phyloP scores from a whole-genome alignment of 2,329 filamentous ascomycete species.

The Aureobasidium namibiae region DNA sequence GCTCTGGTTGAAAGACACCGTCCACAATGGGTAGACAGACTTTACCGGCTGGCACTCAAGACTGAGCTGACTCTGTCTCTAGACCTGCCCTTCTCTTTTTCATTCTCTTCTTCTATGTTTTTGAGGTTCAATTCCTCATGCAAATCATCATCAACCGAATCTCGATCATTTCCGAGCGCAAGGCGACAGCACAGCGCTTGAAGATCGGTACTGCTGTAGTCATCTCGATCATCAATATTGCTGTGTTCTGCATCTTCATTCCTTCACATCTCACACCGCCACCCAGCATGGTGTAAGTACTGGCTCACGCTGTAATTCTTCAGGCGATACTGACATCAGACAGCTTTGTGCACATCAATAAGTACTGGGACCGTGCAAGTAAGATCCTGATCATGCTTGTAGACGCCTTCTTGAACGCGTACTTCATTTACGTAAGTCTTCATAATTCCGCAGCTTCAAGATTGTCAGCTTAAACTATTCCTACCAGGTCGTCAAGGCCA shows the following conservation, averaged over 20 bases:
- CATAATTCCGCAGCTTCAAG: too few species aligned
- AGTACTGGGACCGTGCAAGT: constrained; percentile 31
- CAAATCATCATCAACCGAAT: constrained; percentile 32
- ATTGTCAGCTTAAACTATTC: too few species aligned
- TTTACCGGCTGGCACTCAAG: background rate
- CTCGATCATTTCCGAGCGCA: constrained; percentile 22
- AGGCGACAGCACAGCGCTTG: constrained; percentile 21
- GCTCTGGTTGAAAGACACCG: constrained; percentile 22
- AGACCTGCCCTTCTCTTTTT: constrained; percentile 2
- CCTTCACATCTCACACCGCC: constrained; percentile 28
- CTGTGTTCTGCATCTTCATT: constrained; percentile 28
- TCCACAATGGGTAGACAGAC: background rate
- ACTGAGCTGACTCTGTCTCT: background rate
- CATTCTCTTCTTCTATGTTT: constrained; percentile 21
- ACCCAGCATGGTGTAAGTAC: constrained; percentile 22
- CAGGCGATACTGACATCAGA: background rate
- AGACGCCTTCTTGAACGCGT: constrained; percentile 31
- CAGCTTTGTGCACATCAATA: constrained; percentile 28
- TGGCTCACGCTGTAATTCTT: background rate
- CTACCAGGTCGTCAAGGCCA: constrained; percentile 31
- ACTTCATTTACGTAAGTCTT: constrained; percentile 27
- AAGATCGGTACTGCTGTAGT: constrained; percentile 30
- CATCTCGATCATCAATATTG: constrained; percentile 29
- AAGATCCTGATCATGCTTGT: constrained; percentile 31
- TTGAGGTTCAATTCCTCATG: constrained; percentile 17